Base-by-base conservation (phyloP, 2,329 filamentous ascomycete species). In the Oidium heveae region DNA sequence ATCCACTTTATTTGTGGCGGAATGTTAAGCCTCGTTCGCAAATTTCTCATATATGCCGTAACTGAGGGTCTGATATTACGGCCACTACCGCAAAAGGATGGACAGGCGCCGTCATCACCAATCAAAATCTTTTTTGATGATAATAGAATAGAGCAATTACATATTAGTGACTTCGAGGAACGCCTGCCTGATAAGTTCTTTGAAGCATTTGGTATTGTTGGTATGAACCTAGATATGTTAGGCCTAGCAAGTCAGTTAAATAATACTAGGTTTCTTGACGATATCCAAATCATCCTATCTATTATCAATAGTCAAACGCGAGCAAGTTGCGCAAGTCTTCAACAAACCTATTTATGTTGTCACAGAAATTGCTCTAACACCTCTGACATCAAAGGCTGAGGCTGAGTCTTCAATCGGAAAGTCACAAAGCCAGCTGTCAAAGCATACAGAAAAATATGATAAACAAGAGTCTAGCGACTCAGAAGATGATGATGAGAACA, bases 321-420 rank as follows among this genome's bases (percentile, higher is more conserved):
- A 93, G 63, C 85, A 94, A 66, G 87, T 96, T 52, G 91, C 91
- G 2, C 82, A 88, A 59, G 79, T 96, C 52, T 79, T 81, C 59
- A 86, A 86, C 6, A 80, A 77, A 55, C 82, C 88, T 0, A 72
- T 96, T 55, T 98, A 93, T 66, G 80, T 86, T 41, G 78, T 95
- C 57, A 91, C 84, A 46, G 86, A 93, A 61, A 84, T 96, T 34
- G 82, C 86, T 7, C 71, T 96, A n/a, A 94, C 94, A 6, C 91
- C 91, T 0, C 79, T 91, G 54, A 77, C 80, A 1, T 89, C 84
- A 6, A 81, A 82, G 62, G 66, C 68, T 43, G 86, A 93, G 46
- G 88, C 89, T 4, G 73, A 77, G 57, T 74, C 75, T 32, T 82
- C 86, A 9, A 82, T 96, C 56, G 67, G 69, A 2, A 74, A 76